A percentile compares a stretch with the other conserved stretches of the same genome.
Evolutionary conservation across 768 basidiomycete genomes (phyloP).

Genomic region (Hygrophorus pudorinus): DNA sequence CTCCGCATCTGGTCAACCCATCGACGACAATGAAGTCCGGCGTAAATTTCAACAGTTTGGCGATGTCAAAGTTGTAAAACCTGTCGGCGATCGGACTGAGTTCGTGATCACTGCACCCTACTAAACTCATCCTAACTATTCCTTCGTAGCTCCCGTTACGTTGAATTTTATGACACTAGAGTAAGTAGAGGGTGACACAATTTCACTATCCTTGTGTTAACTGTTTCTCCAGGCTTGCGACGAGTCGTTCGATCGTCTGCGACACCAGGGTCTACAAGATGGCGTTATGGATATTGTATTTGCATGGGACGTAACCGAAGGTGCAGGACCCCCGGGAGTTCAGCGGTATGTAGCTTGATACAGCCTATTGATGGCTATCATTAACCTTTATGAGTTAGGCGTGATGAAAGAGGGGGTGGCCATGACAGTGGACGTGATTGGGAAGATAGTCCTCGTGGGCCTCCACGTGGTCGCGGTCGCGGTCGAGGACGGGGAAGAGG

Average conservation of each 20-base stretch:
- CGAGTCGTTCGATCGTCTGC: constrained; percentile 70
- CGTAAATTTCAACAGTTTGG: constrained; percentile 85
- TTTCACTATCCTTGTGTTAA: constrained; percentile 3
- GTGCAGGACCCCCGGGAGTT: constrained; percentile 34
- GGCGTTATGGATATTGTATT: constrained; percentile 84
- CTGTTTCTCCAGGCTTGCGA: constrained; percentile 47
- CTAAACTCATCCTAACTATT: constrained; percentile 1
- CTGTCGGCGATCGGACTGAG: constrained; percentile 57
- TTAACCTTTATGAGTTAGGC: constrained; percentile 11
- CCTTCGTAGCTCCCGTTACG: constrained; percentile 62
- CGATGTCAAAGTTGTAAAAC: constrained; percentile 74
- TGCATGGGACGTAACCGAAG: constrained; percentile 70
- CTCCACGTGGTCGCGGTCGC: constrained; percentile 30
- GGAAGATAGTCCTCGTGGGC: constrained; percentile 39
- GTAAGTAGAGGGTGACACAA: constrained; percentile 29
- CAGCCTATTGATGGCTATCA: constrained; percentile 4
- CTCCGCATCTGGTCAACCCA: constrained; percentile 53
- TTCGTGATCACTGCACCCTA: constrained; percentile 17
- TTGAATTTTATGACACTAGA: constrained; percentile 90
- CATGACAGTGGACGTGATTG: constrained; percentile 37
- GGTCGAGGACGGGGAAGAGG: constrained; percentile 33
- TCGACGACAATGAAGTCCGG: constrained; percentile 80
- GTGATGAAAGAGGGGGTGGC: constrained; percentile 15
- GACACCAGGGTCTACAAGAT: constrained; percentile 71
- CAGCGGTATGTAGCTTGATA: constrained; percentile 23